phyloP scores from a whole-genome alignment of 2,329 filamentous ascomycete genomes.

The Aspergillus sp. region DNA sequence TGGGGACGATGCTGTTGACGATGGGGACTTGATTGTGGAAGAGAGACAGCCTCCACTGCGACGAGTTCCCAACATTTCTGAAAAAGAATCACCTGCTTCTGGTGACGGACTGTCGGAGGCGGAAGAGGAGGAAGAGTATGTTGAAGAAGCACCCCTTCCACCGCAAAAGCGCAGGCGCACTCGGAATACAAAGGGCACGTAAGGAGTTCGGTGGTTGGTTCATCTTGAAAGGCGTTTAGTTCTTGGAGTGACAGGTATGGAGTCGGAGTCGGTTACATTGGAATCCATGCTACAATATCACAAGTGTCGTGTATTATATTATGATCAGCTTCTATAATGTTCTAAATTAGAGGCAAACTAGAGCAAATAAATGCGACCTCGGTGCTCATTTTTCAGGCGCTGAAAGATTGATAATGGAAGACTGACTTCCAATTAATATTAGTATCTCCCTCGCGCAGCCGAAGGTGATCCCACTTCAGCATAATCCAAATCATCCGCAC shows the following conservation, averaged over 20 bases:
- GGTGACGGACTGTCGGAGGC: background rate
- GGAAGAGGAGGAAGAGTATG: background rate
- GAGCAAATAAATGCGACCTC: background rate
- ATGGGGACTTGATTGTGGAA: conserved; percentile 32
- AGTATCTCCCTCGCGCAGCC: conserved; percentile 15
- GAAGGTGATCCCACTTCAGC: conserved; percentile 25
- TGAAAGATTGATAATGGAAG: background rate
- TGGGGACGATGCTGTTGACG: conserved; percentile 5
- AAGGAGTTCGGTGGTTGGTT: background rate
- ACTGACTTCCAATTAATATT: background rate
- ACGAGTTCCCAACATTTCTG: background rate
- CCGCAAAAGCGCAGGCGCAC: conserved; percentile 25
- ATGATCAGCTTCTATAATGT: background rate
- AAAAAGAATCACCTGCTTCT: background rate
- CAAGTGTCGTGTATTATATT: background rate
- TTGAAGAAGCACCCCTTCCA: conserved; percentile 15
- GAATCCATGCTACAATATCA: background rate
- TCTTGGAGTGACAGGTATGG: background rate
- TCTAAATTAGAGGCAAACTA: background rate
- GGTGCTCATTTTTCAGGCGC: background rate
- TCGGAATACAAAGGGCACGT: conserved; percentile 14
- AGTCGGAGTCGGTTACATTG: background rate
- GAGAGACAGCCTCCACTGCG: conserved; percentile 16
- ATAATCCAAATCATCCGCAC: conserved; percentile 20
- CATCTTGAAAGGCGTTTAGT: background rate